Evolutionary conservation across 176 grass and related monocot genomes (phyloP).

Genomic region (Pharus latifolius): DNA sequence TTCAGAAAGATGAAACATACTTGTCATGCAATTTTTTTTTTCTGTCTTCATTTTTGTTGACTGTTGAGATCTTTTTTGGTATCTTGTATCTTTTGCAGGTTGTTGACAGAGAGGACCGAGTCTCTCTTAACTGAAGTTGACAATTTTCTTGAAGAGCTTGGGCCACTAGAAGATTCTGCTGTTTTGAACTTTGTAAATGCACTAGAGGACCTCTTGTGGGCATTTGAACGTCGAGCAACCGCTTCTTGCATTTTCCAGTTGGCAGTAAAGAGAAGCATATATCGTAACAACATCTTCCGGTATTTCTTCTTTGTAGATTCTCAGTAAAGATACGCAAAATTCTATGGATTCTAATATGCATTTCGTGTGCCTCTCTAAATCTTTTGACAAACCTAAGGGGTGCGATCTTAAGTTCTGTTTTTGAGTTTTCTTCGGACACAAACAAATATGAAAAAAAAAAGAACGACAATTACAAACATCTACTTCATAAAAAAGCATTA

Average conservation of each 20-base stretch:
- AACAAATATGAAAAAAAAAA: neutral
- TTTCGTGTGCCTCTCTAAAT: slow-evolving; percentile 3
- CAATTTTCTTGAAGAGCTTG: slow-evolving; percentile 46
- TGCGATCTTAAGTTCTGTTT: too few relatives aligned
- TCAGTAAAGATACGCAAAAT: neutral
- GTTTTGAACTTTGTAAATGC: slow-evolving; percentile 94
- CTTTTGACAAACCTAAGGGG: too few relatives aligned
- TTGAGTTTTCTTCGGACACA: slow-evolving; percentile 2
- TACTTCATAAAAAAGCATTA: neutral
- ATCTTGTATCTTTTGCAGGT: slow-evolving; percentile 39
- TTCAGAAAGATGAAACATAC: neutral
- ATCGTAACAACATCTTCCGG: slow-evolving; percentile 67
- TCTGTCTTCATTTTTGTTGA: neutral
- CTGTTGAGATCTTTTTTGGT: slow-evolving; percentile 9
- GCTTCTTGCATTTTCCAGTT: slow-evolving; percentile 86
- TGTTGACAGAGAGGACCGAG: slow-evolving; percentile 51
- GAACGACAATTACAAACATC: neutral
- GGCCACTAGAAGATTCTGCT: slow-evolving; percentile 50
- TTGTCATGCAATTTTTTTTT: neutral
- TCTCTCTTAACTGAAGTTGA: slow-evolving; percentile 43
- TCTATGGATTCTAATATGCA: neutral
- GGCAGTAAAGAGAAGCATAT: slow-evolving; percentile 71
- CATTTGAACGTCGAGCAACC: slow-evolving; percentile 79
- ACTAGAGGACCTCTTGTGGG: slow-evolving; percentile 78
- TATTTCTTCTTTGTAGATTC: slow-evolving; percentile 19